These are phyloP conservation scores for Pyracantha coccinea DNA, from an alignment of 331 rosid species.

Conservation along the genomic window DNA sequence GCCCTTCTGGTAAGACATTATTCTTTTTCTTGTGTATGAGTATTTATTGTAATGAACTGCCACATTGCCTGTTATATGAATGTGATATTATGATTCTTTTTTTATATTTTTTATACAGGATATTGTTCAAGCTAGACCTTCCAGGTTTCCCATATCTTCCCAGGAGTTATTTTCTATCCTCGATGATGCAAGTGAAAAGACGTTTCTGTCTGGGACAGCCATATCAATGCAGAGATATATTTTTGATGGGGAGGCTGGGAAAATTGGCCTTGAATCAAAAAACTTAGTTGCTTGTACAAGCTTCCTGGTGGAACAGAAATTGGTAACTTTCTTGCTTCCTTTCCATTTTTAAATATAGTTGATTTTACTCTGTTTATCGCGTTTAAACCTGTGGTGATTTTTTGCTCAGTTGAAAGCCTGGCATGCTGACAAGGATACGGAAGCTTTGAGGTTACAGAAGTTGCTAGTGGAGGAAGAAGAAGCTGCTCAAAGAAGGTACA, in stretches of 20 bases:
- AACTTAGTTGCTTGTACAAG: conserved; percentile 78
- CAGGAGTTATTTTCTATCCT: conserved; percentile 55
- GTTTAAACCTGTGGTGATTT: conserved; percentile 2
- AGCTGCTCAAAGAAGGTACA: conserved; percentile 82
- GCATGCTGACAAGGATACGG: conserved; percentile 80
- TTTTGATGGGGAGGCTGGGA: conserved; percentile 72
- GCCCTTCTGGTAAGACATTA: conserved; percentile 59
- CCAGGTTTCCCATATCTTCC: conserved; percentile 60
- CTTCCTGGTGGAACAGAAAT: conserved; percentile 69
- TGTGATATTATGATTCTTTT: neutral
- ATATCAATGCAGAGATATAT: conserved; percentile 55
- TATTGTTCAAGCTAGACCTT: conserved; percentile 53
- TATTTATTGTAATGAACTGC: neutral
- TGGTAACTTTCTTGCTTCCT: conserved; percentile 36
- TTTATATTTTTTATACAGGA: conserved; percentile 43
- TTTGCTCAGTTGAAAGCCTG: conserved; percentile 59
- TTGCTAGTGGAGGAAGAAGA: conserved; percentile 86
- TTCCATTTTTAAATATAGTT: neutral
- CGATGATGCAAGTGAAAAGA: conserved; percentile 79
- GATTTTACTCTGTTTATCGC: neutral
- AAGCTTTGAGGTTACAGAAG: conserved; percentile 74
- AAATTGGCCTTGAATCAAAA: conserved; percentile 62
- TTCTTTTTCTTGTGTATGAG: neutral
- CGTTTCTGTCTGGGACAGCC: conserved; percentile 62
- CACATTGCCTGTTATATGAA: neutral